phyloP scores from a whole-genome alignment of 495 filamentous ascomycete species.

The Tuber aestivum region DNA sequence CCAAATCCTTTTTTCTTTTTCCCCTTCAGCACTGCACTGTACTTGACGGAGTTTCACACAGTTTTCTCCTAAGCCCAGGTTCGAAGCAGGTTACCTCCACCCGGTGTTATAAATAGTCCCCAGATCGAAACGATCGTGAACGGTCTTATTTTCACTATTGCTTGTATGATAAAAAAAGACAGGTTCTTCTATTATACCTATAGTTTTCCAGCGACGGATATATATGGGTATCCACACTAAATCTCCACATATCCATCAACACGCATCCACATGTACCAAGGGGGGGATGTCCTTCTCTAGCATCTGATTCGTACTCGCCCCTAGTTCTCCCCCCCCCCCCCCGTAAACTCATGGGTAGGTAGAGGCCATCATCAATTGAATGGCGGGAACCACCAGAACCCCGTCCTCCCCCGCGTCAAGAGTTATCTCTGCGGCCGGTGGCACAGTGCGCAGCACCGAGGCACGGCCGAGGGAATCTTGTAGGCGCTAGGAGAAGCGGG shows the following conservation, averaged over 20 bases:
- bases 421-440: not conserved
- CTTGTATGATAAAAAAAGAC: not conserved
- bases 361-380: not conserved
- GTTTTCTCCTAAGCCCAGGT: too few species aligned
- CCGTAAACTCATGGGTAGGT: not conserved
- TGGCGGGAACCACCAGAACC: not conserved
- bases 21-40: too few species aligned
- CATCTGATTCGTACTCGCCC: not conserved
- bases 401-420: not conserved
- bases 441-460: not conserved
- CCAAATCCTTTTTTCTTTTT: too few species aligned
- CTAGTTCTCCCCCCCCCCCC: too few species aligned
- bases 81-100: too few species aligned
- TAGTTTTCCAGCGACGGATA: too few species aligned
- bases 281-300: too few species aligned
- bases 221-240: not conserved
- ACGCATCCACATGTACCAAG: not conserved
- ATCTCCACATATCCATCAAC: not conserved
- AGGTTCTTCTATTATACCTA: not conserved
- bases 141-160: not conserved
- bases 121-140: not conserved
- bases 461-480: not conserved
- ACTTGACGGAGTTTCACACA: too few species aligned
- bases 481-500: not conserved
- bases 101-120: too few species aligned